Conservation (phyloP, 1,284 basidiomycete genomes). For the Pterula multifida region DNA sequence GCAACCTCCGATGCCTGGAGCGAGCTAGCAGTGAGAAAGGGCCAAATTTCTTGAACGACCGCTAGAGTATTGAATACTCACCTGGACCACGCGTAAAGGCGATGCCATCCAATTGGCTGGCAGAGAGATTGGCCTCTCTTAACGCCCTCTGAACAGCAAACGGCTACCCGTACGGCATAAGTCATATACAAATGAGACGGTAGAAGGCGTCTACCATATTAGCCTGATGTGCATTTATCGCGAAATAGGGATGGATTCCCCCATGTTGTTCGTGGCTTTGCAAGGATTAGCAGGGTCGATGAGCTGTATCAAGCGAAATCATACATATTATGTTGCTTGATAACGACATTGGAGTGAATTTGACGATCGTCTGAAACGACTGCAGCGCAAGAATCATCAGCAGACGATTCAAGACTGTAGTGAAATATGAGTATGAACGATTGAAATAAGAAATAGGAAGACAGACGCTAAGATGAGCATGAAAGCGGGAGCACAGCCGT, state of each 20-base stretch:
- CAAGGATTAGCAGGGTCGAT: conserved; percentile 1
- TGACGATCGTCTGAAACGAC: conserved; percentile 57
- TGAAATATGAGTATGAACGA: conserved; percentile 17
- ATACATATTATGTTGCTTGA: conserved; percentile 62
- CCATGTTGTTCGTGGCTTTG: conserved; percentile 55
- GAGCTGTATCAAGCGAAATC: conserved; percentile 11
- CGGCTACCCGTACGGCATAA: conserved; percentile 37
- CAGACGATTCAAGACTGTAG: conserved; percentile 58
- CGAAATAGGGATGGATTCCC: conserved; percentile 76
- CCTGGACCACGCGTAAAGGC: conserved; percentile 90
- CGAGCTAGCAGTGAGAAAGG: conserved; percentile 4
- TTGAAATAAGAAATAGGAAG: conserved; percentile 20
- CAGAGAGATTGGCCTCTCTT: conserved; percentile 41
- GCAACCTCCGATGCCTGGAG: conserved; percentile 65
- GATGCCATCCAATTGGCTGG: conserved; percentile 69
- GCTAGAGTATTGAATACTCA: conserved; percentile 16
- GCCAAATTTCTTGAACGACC: background rate
- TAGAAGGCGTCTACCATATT: conserved; percentile 44
- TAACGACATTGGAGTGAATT: conserved; percentile 74
- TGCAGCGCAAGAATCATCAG: conserved; percentile 85
- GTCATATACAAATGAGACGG: background rate
- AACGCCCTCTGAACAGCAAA: conserved; percentile 61
- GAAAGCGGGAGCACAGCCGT: background rate
- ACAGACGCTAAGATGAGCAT: background rate
- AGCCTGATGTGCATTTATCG: conserved; percentile 62